Percentiles rank a stretch among this genome's conserved stretches.
phyloP scores from a whole-genome alignment of 2,329 filamentous ascomycete genomes.

The Dactylellina leptospora region DNA sequence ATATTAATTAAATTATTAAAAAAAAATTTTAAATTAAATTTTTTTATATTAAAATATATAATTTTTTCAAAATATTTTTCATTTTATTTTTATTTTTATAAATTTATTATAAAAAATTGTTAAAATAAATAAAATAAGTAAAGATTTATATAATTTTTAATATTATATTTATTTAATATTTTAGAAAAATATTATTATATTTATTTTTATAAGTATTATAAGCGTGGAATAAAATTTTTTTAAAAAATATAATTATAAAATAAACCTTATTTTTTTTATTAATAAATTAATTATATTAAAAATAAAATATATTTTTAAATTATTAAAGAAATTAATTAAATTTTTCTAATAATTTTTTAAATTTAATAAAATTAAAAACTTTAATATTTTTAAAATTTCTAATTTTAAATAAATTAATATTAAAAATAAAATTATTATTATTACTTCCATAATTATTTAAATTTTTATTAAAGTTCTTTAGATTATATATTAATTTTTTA shows the following conservation, averaged over 20 bases:
- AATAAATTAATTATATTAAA: neutral
- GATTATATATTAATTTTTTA: neutral
- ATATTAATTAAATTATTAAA: neutral
- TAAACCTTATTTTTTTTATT: neutral
- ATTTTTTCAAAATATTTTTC: neutral
- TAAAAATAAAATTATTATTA: neutral
- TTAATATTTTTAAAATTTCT: too few species aligned
- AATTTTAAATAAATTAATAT: too few species aligned
- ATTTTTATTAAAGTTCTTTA: neutral
- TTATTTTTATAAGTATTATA: slow-evolving; percentile 1
- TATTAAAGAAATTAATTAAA: neutral
- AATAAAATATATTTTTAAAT: neutral
- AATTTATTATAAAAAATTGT: slow-evolving; percentile 2
- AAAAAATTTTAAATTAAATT: neutral
- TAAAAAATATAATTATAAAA: neutral
- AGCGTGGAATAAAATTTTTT: slow-evolving; percentile 2
- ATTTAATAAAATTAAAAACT: neutral
- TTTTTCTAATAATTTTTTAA: slow-evolving; percentile 2
- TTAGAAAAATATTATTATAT: slow-evolving; percentile 10
- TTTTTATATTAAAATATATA: neutral
- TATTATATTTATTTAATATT: neutral
- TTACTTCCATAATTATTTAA: too few species aligned
- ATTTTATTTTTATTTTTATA: neutral
- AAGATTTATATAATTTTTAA: neutral
- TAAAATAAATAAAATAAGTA: neutral